Conservation (phyloP, 208 protist species). For the Leishmania amazonensis region DNA sequence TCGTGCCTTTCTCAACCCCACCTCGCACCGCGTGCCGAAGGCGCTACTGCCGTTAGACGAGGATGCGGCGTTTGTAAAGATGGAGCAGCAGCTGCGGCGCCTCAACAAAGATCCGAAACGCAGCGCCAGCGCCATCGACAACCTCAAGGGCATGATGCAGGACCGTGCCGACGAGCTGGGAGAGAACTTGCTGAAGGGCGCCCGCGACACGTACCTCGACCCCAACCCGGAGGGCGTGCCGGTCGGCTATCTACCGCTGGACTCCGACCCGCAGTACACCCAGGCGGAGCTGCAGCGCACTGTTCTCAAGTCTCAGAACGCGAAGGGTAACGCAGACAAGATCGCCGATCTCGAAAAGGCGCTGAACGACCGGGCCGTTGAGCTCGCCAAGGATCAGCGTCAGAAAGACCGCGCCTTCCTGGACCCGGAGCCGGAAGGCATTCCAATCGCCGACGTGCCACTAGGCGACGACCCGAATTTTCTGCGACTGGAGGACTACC, state of each 20-base stretch:
- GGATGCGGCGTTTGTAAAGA: slow-evolving; percentile 62
- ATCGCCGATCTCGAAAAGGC: slow-evolving; percentile 62
- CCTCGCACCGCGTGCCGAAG: slow-evolving; percentile 58
- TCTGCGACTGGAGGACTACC: slow-evolving; percentile 54
- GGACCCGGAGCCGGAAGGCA: slow-evolving; percentile 70
- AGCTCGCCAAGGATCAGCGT: slow-evolving; percentile 58
- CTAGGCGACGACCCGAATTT: slow-evolving; percentile 64
- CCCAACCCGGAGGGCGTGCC: slow-evolving; percentile 59
- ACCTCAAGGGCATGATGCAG: slow-evolving; percentile 76
- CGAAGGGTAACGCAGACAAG: slow-evolving; percentile 42
- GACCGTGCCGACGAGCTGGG: slow-evolving; percentile 71
- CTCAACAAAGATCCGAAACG: slow-evolving; percentile 59
- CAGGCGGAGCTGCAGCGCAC: slow-evolving; percentile 72
- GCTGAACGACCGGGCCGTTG: slow-evolving; percentile 73
- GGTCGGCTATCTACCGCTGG: slow-evolving; percentile 60
- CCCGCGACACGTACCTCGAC: slow-evolving; percentile 73
- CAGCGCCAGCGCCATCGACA: slow-evolving; percentile 62
- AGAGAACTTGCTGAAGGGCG: slow-evolving; percentile 57
- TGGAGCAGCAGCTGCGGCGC: slow-evolving; percentile 67
- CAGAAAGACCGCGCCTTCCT: slow-evolving; percentile 64
- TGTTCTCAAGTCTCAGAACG: slow-evolving; percentile 52
- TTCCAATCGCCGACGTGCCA: slow-evolving; percentile 61
- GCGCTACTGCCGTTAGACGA: slow-evolving; percentile 66
- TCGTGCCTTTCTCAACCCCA: slow-evolving; percentile 59
- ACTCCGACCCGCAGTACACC: slow-evolving; percentile 58